Evolutionary conservation across 768 basidiomycete genomes (phyloP).

Genomic region (Phylloporus sp.): DNA sequence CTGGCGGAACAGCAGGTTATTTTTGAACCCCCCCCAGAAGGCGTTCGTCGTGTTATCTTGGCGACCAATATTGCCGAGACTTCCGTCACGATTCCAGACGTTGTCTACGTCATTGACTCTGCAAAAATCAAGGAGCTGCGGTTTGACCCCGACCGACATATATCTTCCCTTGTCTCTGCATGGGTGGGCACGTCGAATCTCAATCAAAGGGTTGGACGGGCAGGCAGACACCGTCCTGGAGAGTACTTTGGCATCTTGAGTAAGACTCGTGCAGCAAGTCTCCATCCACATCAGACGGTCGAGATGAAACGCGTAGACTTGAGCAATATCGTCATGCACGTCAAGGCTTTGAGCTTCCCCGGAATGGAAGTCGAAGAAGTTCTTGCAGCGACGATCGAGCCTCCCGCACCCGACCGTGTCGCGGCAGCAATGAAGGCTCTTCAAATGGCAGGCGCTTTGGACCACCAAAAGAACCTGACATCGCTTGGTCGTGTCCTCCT

Average conservation of each 20-base stretch:
- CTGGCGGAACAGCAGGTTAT: conserved; percentile 85
- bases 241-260: conserved; percentile 88
- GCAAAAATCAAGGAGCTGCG: conserved; percentile 85
- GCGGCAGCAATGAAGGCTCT: conserved; percentile 74
- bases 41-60: conserved; percentile 83
- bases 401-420: conserved; percentile 76
- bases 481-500: conserved; percentile 85
- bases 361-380: conserved; percentile 85
- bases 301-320: conserved; percentile 93
- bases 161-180: conserved; percentile 84
- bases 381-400: conserved; percentile 79
- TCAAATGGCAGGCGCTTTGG: conserved; percentile 84
- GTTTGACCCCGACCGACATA: conserved; percentile 85
- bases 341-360: conserved; percentile 89
- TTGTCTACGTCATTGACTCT: conserved; percentile 90
- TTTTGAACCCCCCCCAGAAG: conserved; percentile 75
- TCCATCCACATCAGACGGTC: conserved; percentile 82
- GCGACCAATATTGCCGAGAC: conserved; percentile 97
- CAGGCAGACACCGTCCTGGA: conserved; percentile 86
- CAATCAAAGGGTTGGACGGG: conserved; percentile 88
- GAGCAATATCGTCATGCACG: conserved; percentile 92
- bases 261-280: conserved; percentile 49
- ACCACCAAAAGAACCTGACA: conserved; percentile 70
- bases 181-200: conserved; percentile 91
- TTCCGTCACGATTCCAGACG: conserved; percentile 91